Evolutionary conservation across 2,329 filamentous ascomycete genomes (phyloP).

Genomic region (Triangularia verruculosa): DNA sequence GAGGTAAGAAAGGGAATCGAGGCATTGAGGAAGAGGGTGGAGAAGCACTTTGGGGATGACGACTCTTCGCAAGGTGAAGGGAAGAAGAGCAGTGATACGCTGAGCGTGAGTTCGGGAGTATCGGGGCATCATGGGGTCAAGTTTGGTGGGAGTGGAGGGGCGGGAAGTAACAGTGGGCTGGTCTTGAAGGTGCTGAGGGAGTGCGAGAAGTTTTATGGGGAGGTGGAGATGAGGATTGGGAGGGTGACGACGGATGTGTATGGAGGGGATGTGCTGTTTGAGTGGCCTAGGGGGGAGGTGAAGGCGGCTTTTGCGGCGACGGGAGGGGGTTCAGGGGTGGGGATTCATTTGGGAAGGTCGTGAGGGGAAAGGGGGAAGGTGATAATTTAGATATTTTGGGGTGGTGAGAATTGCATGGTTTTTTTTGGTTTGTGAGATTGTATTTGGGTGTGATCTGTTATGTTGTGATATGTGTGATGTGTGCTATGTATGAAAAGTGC

Average conservation of each 20-base stretch:
- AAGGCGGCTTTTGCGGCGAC: conserved; percentile 51
- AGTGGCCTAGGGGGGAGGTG: conserved; percentile 64
- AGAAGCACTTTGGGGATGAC: conserved; percentile 94
- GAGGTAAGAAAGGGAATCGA: conserved; percentile 90
- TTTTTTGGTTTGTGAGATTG: neutral
- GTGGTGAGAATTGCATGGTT: neutral
- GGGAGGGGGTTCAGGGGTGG: conserved; percentile 19
- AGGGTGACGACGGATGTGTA: conserved; percentile 61
- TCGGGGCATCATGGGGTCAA: conserved; percentile 4
- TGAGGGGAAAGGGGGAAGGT: neutral
- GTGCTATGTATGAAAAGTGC: too few relatives aligned
- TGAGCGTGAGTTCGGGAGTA: neutral
- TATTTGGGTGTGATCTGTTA: too few relatives aligned
- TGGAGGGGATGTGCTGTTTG: conserved; percentile 61
- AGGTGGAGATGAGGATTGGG: conserved; percentile 59
- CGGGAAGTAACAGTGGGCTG: conserved; percentile 40
- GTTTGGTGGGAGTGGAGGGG: neutral
- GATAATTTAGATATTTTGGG: neutral
- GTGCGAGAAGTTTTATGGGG: conserved; percentile 61
- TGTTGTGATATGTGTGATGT: too few relatives aligned
- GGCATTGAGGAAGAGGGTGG: conserved; percentile 81
- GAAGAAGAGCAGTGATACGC: neutral
- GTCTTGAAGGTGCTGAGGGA: conserved; percentile 57
- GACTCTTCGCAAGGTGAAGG: conserved; percentile 62
- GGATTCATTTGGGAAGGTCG: conserved; percentile 5